A percentile compares a stretch with the other conserved stretches of the same genome.
phyloP scores from a whole-genome alignment of 2,329 filamentous ascomycete species.

The Sclerotinia glacialis region DNA sequence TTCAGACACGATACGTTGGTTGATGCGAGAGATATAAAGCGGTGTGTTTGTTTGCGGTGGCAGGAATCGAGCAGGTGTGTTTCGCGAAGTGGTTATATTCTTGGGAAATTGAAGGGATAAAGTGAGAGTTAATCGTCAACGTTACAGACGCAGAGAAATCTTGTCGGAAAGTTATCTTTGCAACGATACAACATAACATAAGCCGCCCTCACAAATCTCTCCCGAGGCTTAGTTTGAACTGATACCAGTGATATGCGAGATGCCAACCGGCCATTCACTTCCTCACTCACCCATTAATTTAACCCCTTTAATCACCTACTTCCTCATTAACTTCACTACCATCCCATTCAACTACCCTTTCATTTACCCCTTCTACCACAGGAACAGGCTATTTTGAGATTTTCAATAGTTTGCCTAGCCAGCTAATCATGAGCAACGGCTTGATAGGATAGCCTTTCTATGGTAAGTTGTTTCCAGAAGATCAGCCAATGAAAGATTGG shows the following conservation, averaged over 20 bases:
- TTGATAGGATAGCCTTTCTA: neutral
- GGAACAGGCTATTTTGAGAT: neutral
- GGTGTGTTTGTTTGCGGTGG: neutral
- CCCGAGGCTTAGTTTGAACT: neutral
- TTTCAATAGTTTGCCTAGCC: neutral
- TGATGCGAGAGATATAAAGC: neutral
- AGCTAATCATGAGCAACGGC: neutral
- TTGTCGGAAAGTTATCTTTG: neutral
- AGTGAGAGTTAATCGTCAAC: neutral
- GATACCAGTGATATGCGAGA: neutral
- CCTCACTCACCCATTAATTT: too few relatives aligned
- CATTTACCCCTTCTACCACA: neutral
- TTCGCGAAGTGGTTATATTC: neutral
- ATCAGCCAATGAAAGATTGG: conserved; percentile 50
- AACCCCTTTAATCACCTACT: neutral
- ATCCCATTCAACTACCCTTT: neutral
- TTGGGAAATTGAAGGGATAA: neutral
- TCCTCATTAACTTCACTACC: neutral
- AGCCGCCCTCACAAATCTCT: neutral
- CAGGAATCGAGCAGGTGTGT: neutral
- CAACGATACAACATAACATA: neutral
- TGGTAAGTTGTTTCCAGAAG: conserved; percentile 47
- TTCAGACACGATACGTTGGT: too few relatives aligned
- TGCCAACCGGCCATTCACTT: neutral
- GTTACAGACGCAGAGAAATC: neutral